Evolutionary conservation across 768 basidiomycete species (phyloP), one percentile per base, ranked within the genome.

Genomic region (Coprinellus micaceus): DNA sequence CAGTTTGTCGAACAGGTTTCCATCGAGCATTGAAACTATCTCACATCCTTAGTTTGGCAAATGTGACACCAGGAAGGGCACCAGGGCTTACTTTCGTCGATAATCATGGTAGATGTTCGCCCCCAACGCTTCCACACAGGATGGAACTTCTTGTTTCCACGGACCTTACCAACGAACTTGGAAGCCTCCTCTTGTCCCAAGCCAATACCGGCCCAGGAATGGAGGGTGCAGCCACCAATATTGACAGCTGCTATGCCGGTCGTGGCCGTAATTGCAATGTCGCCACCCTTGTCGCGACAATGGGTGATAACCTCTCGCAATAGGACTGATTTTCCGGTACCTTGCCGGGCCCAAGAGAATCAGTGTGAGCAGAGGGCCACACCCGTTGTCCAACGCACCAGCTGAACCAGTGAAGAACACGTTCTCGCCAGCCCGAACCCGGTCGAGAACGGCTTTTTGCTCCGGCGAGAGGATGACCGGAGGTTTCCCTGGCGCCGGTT

Each of bases 371-470:
- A 28, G 36, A 37, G 21, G 3, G 17, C 24, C 12, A 36, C 15
- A n/a, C 13, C n/a, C 10, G 36, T 25, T 28, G 7, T 1, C 6
- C 17, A n/a, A 69, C 67, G 26, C 51, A 85, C 90, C 91, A 52
- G 92, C 92, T 17, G 88, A 87, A 1, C 92, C 92, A 0, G 91
- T 93, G 67, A 94, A 94, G 70, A 94, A 94, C 7, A 93, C 82
- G 63, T 74, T 91, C 59, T 80, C 70, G 2, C 85, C 83, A 10
- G 71, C 71, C 44, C 82, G 77, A 6, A 93, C 88, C 61, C 65
- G 69, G 13, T 73, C 61, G 6, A 87, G 65, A 5, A 87, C 79
- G 2, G 52, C 48, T 46, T 61, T 65, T 66, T 88, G 86, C 64
- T 85, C 82, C 3, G 69, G 64, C 11, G 85, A 85, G 12, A 88